Evolutionary conservation across 116 monocot genomes (phyloP).

Genomic region (Phalaenopsis hybrid): DNA sequence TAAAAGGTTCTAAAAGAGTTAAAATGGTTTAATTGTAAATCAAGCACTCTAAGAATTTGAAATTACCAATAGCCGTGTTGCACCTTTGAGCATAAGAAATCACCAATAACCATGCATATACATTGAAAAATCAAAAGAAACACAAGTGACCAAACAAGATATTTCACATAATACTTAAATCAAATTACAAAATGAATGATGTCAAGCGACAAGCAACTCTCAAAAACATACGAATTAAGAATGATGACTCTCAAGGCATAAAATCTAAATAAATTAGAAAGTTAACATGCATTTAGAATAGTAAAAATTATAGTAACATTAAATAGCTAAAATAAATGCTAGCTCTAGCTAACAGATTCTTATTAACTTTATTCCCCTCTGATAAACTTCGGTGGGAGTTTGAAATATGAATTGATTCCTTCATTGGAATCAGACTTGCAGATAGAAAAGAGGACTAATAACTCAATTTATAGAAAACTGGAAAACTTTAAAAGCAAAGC

Average conservation of each 20-base stretch:
- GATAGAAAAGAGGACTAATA: background rate
- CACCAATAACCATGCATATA: background rate
- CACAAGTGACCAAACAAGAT: background rate
- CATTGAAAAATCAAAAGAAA: background rate
- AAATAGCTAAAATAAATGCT: background rate
- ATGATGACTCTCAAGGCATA: no score
- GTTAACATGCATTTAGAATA: background rate
- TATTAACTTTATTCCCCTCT: background rate
- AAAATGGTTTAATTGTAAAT: background rate
- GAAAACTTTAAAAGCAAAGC: background rate
- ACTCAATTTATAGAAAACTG: background rate
- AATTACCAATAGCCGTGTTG: background rate
- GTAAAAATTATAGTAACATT: background rate
- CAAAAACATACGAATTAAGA: background rate
- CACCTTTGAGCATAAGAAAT: background rate
- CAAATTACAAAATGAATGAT: background rate
- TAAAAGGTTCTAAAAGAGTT: background rate
- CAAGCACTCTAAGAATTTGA: background rate
- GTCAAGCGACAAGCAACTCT: background rate
- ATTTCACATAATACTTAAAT: background rate
- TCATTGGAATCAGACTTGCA: background rate
- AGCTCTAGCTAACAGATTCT: background rate
- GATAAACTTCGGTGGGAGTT: background rate
- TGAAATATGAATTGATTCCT: background rate
- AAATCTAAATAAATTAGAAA: background rate